These are phyloP conservation scores for Tulasnella sp. DNA, from an alignment of 768 basidiomycete genomes.

Conservation along the genomic window DNA sequence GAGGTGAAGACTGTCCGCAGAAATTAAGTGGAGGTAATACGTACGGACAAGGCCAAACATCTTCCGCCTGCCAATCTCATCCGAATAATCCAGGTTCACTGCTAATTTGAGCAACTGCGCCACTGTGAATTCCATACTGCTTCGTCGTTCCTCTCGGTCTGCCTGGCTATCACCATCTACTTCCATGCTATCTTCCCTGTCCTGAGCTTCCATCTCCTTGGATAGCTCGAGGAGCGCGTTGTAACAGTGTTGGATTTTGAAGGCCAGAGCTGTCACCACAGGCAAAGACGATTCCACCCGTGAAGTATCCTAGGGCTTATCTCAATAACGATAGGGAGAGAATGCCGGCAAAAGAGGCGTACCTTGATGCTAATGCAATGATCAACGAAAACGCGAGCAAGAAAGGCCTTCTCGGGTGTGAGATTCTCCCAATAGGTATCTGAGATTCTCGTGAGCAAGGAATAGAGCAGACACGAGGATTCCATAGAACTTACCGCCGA, in stretches of 20 bases:
- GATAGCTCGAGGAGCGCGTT: slow-evolving; percentile 55
- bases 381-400: slow-evolving; percentile 79
- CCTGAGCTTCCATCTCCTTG: slow-evolving; percentile 40
- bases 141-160: slow-evolving; percentile 41
- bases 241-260: slow-evolving; percentile 65
- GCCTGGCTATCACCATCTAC: slow-evolving; percentile 48
- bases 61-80: slow-evolving; percentile 84
- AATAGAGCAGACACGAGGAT: not conserved
- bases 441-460: slow-evolving; percentile 36
- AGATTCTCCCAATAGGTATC: slow-evolving; percentile 69
- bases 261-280: slow-evolving; percentile 79
- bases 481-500: slow-evolving; percentile 54
- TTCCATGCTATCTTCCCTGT: slow-evolving; percentile 33
- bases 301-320: slow-evolving; percentile 47
- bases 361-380: slow-evolving; percentile 57
- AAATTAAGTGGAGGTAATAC: slow-evolving; percentile 37
- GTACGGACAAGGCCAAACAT: slow-evolving; percentile 82
- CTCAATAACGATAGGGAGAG: not conserved
- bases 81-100: slow-evolving; percentile 79
- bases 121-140: slow-evolving; percentile 59
- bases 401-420: slow-evolving; percentile 71
- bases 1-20: not conserved
- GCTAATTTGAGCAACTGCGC: slow-evolving; percentile 77
- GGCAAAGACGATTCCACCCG: slow-evolving; percentile 71
- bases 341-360: slow-evolving; percentile 5